Conservation (phyloP, 192 early-diverging fungal genomes). For the Mortierella alpina region DNA sequence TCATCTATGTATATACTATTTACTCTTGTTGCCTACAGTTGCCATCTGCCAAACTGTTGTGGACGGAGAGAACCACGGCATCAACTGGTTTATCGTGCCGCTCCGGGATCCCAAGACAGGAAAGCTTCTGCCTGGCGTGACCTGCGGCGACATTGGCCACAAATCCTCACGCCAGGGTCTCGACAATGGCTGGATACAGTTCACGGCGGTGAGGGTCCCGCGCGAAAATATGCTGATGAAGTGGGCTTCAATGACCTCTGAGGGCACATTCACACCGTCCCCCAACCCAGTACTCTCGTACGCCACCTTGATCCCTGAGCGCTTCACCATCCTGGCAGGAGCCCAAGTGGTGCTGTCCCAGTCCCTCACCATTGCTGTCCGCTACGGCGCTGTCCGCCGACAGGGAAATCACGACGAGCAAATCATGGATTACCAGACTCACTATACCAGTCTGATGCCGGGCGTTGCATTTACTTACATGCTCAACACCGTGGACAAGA, state of each 20-base stretch:
- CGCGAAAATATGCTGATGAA: conserved; percentile 64
- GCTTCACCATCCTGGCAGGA: conserved; percentile 56
- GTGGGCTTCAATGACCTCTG: conserved; percentile 60
- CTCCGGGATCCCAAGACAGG: conserved; percentile 62
- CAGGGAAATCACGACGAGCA: conserved; percentile 69
- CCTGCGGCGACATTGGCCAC: conserved; percentile 66
- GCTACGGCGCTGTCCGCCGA: conserved; percentile 70
- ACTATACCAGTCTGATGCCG: conserved; percentile 65
- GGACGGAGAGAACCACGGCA: conserved; percentile 62
- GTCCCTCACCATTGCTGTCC: conserved; percentile 64
- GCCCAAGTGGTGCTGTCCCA: conserved; percentile 50
- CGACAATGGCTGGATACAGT: conserved; percentile 77
- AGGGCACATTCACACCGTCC: conserved; percentile 61
- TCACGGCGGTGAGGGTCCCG: conserved; percentile 61
- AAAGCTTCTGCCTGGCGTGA: conserved; percentile 59
- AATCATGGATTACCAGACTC: conserved; percentile 72
- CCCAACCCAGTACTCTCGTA: conserved; percentile 65
- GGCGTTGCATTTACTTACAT: conserved; percentile 62
- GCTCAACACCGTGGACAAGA: conserved; percentile 33
- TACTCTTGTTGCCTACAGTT: conserved; percentile 18
- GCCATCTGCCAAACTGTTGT: conserved; percentile 67
- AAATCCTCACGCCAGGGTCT: conserved; percentile 67
- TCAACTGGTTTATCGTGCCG: conserved; percentile 75
- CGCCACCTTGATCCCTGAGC: conserved; percentile 69
- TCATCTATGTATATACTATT: background rate